Percentiles rank a stretch among this genome's conserved stretches.
Evolutionary conservation across 2,329 filamentous ascomycete genomes (phyloP).

Genomic region (Calonectria hawksworthii): DNA sequence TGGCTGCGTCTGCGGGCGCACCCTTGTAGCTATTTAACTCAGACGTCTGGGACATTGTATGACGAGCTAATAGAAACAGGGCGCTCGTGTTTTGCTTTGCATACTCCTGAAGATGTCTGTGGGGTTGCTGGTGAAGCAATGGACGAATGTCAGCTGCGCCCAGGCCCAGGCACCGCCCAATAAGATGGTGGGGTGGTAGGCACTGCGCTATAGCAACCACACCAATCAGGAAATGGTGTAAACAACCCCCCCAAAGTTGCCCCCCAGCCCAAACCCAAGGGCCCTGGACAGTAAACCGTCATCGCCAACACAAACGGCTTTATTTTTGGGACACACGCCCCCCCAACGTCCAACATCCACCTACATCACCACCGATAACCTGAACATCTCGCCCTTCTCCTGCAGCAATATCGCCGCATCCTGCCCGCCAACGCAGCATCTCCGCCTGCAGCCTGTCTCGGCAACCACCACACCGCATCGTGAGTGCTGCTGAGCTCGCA

Average conservation of each 20-base stretch:
- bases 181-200: not conserved
- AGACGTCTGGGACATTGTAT: not conserved
- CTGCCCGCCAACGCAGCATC: not conserved
- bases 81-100: not conserved
- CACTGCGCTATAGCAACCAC: conserved; percentile 48
- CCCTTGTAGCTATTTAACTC: not conserved
- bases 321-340: conserved; percentile 6
- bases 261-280: not conserved
- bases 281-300: conserved; percentile 2
- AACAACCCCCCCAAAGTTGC: conserved; percentile 36
- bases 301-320: conserved; percentile 12
- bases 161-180: conserved; percentile 1
- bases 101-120: not conserved
- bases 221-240: conserved; percentile 50
- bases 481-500: conserved; percentile 28
- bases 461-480: conserved; percentile 27
- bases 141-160: not conserved
- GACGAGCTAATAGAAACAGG: not conserved
- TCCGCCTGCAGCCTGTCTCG: conserved; percentile 31
- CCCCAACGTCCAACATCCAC: conserved; percentile 1
- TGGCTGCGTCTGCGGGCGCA: not conserved
- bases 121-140: not conserved
- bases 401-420: conserved; percentile 12
- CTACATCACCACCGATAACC: not conserved
- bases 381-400: not conserved